A percentile compares a stretch with the other conserved stretches of the same genome.
Evolutionary conservation across 768 basidiomycete species (phyloP).

Genomic region (Kwoniella pini): DNA sequence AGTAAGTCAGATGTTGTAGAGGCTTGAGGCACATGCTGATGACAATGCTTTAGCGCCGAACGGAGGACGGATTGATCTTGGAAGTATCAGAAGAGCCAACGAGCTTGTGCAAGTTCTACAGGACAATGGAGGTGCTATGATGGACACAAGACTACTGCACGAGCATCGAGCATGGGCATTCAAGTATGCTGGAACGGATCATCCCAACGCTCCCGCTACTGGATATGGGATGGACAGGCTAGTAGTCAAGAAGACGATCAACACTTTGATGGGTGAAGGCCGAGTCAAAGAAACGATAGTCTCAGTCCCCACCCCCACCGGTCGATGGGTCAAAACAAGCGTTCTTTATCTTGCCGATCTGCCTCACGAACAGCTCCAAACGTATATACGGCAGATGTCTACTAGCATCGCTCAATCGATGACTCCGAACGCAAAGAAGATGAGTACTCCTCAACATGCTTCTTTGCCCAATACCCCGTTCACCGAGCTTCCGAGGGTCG

Average conservation of each 20-base stretch:
- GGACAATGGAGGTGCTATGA: slow-evolving; percentile 31
- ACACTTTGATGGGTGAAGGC: slow-evolving; percentile 65
- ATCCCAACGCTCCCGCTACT: slow-evolving; percentile 30
- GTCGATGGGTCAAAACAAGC: slow-evolving; percentile 63
- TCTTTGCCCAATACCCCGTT: slow-evolving; percentile 42
- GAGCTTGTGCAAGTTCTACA: slow-evolving; percentile 32
- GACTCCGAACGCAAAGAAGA: slow-evolving; percentile 46
- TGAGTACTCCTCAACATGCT: slow-evolving; percentile 57
- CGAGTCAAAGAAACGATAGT: slow-evolving; percentile 73
- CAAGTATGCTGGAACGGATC: slow-evolving; percentile 37
- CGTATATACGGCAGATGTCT: slow-evolving; percentile 59
- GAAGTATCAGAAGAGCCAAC: slow-evolving; percentile 25
- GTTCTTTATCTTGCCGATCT: slow-evolving; percentile 69
- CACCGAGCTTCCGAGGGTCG: background rate
- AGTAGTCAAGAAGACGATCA: slow-evolving; percentile 65
- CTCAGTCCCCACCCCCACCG: slow-evolving; percentile 63
- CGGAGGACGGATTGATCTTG: slow-evolving; percentile 28
- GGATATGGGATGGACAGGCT: slow-evolving; percentile 54
- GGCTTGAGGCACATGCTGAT: no score
- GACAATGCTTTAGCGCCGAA: background rate
- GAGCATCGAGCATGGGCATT: slow-evolving; percentile 34
- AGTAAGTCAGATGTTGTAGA: background rate
- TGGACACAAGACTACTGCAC: slow-evolving; percentile 16
- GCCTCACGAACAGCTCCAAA: slow-evolving; percentile 61
- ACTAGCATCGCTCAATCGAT: slow-evolving; percentile 8